Percentiles rank a stretch among this genome's conserved stretches.
Conservation (phyloP, 108 stramenopile genomes). For the Cylindrotheca closterium region DNA sequence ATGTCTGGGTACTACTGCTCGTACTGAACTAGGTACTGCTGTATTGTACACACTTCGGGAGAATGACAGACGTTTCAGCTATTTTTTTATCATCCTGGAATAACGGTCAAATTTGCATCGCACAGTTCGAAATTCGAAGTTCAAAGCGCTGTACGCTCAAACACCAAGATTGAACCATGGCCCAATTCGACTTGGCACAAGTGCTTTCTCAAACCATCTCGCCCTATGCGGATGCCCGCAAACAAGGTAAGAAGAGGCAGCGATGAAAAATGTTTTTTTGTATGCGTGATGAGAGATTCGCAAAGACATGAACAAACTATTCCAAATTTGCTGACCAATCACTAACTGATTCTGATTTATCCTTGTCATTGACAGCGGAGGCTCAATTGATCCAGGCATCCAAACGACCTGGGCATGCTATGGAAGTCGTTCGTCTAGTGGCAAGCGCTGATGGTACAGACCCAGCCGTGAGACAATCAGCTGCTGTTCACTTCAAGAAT, state of each 20-base stretch:
- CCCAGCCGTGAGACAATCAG: slow-evolving; percentile 70
- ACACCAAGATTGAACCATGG: not conserved
- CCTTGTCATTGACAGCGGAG: slow-evolving; percentile 53
- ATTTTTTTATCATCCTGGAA: too few relatives aligned
- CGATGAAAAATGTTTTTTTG: too few relatives aligned
- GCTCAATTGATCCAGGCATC: slow-evolving; percentile 46
- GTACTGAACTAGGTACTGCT: too few relatives aligned
- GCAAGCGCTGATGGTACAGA: slow-evolving; percentile 33
- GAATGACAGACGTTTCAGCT: too few relatives aligned
- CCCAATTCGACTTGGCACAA: not conserved
- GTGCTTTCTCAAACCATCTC: not conserved
- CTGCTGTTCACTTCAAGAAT: slow-evolving; percentile 97
- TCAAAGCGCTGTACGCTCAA: too few relatives aligned
- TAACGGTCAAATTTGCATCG: too few relatives aligned
- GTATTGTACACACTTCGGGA: too few relatives aligned
- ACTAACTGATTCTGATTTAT: not conserved
- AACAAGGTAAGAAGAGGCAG: not conserved
- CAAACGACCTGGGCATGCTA: slow-evolving; percentile 50
- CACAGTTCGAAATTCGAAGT: too few relatives aligned
- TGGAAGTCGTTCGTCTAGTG: slow-evolving; percentile 65
- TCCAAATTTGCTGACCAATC: not conserved
- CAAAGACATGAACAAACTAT: too few relatives aligned
- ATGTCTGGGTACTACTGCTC: too few relatives aligned
- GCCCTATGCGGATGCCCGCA: not conserved
- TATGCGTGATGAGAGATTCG: too few relatives aligned